These are phyloP conservation scores for Hymenoscyphus repandus DNA, from an alignment of 2,329 filamentous ascomycete genomes.

Conservation along the genomic window DNA sequence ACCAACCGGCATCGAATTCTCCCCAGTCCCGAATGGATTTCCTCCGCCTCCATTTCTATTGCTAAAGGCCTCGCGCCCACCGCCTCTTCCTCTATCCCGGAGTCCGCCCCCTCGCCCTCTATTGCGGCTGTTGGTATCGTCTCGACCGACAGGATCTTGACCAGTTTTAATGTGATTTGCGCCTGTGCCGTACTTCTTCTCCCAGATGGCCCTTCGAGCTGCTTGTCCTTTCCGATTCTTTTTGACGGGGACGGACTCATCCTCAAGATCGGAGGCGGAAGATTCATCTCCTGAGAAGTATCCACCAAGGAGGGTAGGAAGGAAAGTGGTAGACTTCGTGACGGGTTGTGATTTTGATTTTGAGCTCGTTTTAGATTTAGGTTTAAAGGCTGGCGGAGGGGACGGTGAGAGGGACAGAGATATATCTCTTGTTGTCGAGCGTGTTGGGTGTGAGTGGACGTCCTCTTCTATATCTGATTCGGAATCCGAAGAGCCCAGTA, in stretches of 20 bases:
- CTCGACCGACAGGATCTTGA: conserved; percentile 24
- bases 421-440: conserved; percentile 1
- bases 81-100: conserved; percentile 9
- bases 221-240: conserved; percentile 75
- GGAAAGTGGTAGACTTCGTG: conserved; percentile 50
- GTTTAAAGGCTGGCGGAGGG: conserved; percentile 13
- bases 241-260: conserved; percentile 49
- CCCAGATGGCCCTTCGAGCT: conserved; percentile 72
- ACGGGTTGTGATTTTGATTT: conserved; percentile 6
- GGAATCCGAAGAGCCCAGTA: conserved; percentile 30
- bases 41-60: conserved; percentile 6
- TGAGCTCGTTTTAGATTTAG: conserved; percentile 14
- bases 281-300: conserved; percentile 75
- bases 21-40: conserved; percentile 18
- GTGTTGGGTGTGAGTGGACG: conserved; percentile 11
- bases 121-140: conserved; percentile 32
- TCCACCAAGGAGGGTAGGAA: conserved; percentile 72
- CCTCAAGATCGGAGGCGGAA: conserved; percentile 59
- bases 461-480: conserved; percentile 25
- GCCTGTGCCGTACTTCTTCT: conserved; percentile 70
- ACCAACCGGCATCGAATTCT: conserved; percentile 19
- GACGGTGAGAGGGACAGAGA: conserved; percentile 22
- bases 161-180: conserved; percentile 41
- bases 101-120: conserved; percentile 7
- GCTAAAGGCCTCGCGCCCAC: conserved; percentile 4